These are phyloP conservation scores for Jimgerdemannia lactiflua DNA, from an alignment of 192 early-diverging fungal genomes.

Conservation along the genomic window DNA sequence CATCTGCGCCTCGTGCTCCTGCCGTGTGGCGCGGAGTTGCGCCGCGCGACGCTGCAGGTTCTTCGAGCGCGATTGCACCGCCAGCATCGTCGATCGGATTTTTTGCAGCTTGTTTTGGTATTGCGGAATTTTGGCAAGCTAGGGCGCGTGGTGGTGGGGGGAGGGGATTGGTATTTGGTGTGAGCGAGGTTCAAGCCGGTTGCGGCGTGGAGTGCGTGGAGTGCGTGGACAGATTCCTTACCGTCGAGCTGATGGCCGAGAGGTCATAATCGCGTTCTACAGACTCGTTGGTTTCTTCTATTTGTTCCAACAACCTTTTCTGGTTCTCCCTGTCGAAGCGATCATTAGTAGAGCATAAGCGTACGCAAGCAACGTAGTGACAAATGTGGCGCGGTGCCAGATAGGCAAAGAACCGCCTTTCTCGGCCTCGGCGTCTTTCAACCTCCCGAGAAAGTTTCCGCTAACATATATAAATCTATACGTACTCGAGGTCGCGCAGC, in stretches of 20 bases:
- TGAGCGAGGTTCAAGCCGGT: background rate
- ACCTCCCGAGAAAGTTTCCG: too few species aligned
- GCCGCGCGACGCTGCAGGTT: constrained; percentile 13
- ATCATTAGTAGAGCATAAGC: background rate
- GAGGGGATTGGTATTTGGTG: background rate
- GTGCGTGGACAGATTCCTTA: background rate
- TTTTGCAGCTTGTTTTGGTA: constrained; percentile 27
- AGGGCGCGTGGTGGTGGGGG: too few species aligned
- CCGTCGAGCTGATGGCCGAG: background rate
- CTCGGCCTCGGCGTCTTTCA: too few species aligned
- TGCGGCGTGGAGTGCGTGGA: background rate
- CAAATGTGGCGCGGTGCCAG: too few species aligned
- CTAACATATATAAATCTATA: background rate
- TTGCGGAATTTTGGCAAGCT: background rate
- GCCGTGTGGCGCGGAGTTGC: constrained; percentile 9
- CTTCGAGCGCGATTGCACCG: constrained; percentile 14
- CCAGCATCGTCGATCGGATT: constrained; percentile 18
- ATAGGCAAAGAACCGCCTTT: too few species aligned
- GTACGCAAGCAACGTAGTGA: too few species aligned
- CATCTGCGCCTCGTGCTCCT: constrained; percentile 9
- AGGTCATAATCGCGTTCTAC: background rate
- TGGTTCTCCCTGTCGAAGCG: background rate
- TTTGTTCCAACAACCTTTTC: background rate
- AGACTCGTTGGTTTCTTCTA: background rate
- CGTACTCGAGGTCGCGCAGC: background rate